Evolutionary conservation across 2,329 filamentous ascomycete genomes (phyloP), one percentile per base, ranked within the genome.

Genomic region (Colletotrichum aenigma): DNA sequence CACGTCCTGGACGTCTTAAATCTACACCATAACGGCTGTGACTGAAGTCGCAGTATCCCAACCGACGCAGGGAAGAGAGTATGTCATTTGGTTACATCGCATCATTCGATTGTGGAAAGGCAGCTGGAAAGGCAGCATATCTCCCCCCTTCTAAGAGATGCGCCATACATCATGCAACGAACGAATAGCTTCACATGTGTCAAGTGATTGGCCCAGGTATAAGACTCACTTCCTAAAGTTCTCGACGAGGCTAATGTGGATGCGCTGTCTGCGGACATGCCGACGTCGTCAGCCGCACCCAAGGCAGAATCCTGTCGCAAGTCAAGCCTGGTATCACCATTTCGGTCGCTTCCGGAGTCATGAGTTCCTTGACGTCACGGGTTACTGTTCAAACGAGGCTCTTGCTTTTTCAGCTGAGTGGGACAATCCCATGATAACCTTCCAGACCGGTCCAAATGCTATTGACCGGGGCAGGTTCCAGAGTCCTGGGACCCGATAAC

Each of bases 391-490:
- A 13, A 52, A 21, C 43, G 43, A 52, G 43, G 43, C 43, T 52
- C 43, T 21, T 21, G 43, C 43, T 52, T 21, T 38, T 52, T 9
- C 10, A 52, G 43, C 43, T 21, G 43, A 13, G 43, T 52, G 43
- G 43, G 43, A 52, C 43, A 18, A 52, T 52, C 43, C 43, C 43
- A 52, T 24, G 43, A 52, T 52, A 13, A 52, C 43, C 43, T 52
- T 52, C 43, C 43, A 61, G 58, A 62, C 58, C 58, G 58, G 58
- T 62, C 58, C 12, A 62, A 62, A 34, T 21, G 32, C 18, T 58
- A 62, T 21, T n/a, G 30, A 62, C 10, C n/a, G 18, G 30, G 28
- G 58, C 18, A 62, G 58, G 30, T 34, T 34, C 30, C 28, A 32
- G 58, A 26, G 18, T 34, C 24, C n/a, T 34, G 30, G 58, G 58